Evolutionary conservation across 345 rosid genomes (phyloP).

Genomic region (Corchorus olitorius): DNA sequence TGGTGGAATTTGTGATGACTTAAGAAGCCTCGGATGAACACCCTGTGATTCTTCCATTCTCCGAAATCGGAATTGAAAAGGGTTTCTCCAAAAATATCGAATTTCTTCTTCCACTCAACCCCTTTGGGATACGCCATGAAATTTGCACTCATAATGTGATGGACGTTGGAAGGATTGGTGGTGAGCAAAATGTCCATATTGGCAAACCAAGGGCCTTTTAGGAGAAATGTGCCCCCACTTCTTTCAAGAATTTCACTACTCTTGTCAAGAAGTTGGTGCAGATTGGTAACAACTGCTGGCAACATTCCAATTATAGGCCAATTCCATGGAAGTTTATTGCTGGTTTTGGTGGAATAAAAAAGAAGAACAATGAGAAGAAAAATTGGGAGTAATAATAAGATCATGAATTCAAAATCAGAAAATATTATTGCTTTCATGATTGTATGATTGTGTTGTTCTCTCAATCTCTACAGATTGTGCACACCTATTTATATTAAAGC

Average conservation of each 20-base stretch:
- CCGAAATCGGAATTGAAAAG: background rate
- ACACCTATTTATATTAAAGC: background rate
- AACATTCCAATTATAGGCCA: conserved; percentile 23
- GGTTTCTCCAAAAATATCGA: background rate
- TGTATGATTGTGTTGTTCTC: no score
- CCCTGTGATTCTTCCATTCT: background rate
- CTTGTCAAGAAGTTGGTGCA: background rate
- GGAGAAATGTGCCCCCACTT: background rate
- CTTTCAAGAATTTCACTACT: background rate
- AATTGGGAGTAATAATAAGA: background rate
- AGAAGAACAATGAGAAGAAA: background rate
- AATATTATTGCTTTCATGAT: background rate
- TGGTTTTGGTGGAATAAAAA: background rate
- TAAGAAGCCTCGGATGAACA: background rate
- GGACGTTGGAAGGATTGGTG: conserved; percentile 23
- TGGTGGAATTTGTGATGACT: conserved; percentile 14
- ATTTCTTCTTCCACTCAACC: background rate
- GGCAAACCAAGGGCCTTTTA: conserved; percentile 15
- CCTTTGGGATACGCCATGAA: conserved; percentile 19
- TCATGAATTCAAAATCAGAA: background rate
- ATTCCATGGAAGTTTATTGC: background rate
- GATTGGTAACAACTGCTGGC: background rate
- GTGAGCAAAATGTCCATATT: conserved; percentile 15
- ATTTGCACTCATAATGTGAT: conserved; percentile 18
- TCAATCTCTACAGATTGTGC: background rate